These are phyloP conservation scores for Dictyostelium capitatum DNA, from an alignment of 78 protist genomes.

Conservation along the genomic window DNA sequence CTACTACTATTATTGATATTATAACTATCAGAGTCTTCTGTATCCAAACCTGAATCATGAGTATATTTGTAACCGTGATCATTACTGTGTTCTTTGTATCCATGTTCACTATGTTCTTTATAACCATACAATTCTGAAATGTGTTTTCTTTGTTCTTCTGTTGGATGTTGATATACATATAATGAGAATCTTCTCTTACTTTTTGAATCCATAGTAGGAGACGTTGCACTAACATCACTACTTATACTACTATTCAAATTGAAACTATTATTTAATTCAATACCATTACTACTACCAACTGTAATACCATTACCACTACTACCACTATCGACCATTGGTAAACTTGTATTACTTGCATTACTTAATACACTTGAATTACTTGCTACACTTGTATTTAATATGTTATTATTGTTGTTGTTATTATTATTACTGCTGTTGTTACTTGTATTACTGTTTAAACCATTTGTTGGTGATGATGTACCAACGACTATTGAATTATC, in stretches of 20 bases:
- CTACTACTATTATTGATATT: neutral
- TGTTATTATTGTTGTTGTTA: neutral
- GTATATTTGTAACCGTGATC: constrained; percentile 52
- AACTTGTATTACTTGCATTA: neutral
- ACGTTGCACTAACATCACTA: neutral
- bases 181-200: constrained; percentile 61
- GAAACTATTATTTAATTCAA: neutral
- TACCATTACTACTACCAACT: neutral
- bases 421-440: neutral
- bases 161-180: constrained; percentile 76
- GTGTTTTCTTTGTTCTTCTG: constrained; percentile 54
- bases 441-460: constrained; percentile 15
- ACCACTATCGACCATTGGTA: neutral
- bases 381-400: neutral
- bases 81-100: neutral
- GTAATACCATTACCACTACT: neutral
- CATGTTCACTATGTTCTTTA: constrained; percentile 43
- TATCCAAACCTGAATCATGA: constrained; percentile 39
- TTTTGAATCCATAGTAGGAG: constrained; percentile 8
- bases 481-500: constrained; percentile 10
- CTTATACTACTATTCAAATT: neutral
- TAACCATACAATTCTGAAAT: constrained; percentile 71
- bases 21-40: constrained; percentile 29
- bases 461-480: neutral
- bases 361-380: neutral